Evolutionary conservation across 257 asterid species (phyloP).

Genomic region (Dorcoceras hygrometricum): DNA sequence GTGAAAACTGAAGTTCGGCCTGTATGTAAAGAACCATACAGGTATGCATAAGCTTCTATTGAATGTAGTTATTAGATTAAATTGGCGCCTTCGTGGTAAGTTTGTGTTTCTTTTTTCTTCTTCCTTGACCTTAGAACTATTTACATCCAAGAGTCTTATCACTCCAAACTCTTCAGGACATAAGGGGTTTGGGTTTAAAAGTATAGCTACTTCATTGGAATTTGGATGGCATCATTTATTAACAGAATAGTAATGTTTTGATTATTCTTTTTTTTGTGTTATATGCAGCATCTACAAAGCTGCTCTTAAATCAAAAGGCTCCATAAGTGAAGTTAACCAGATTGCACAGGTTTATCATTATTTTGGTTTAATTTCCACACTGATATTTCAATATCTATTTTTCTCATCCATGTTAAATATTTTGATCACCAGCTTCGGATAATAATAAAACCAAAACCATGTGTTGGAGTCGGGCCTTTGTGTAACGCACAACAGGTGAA

Average conservation of each 20-base stretch:
- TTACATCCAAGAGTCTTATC: constrained; percentile 1
- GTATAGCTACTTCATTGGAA: constrained; percentile 6
- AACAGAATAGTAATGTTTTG: constrained; percentile 8
- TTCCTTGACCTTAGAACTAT: neutral
- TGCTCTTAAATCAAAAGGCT: constrained; percentile 49
- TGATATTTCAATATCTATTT: constrained; percentile 8
- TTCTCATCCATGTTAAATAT: constrained; percentile 27
- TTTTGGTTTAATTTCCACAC: constrained; percentile 19
- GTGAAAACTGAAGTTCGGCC: constrained; percentile 71
- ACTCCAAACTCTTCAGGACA: constrained; percentile 6
- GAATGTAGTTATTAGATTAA: neutral
- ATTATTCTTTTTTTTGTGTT: constrained; percentile 21
- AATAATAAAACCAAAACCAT: constrained; percentile 75
- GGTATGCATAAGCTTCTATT: constrained; percentile 37
- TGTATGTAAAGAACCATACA: constrained; percentile 86
- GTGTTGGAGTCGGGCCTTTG: constrained; percentile 84
- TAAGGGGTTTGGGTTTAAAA: constrained; percentile 3
- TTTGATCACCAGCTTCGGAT: constrained; percentile 69
- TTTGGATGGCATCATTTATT: neutral
- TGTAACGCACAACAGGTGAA: constrained; percentile 85
- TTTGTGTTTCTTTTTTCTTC: constrained; percentile 5
- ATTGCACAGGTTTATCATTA: constrained; percentile 64
- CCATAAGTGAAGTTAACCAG: constrained; percentile 77
- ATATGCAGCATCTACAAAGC: constrained; percentile 51
- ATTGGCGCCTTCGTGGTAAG: neutral